Percentiles rank a stretch among this genome's conserved stretches.
phyloP scores from a whole-genome alignment of 2,329 filamentous ascomycete genomes.

The Calycina marina region DNA sequence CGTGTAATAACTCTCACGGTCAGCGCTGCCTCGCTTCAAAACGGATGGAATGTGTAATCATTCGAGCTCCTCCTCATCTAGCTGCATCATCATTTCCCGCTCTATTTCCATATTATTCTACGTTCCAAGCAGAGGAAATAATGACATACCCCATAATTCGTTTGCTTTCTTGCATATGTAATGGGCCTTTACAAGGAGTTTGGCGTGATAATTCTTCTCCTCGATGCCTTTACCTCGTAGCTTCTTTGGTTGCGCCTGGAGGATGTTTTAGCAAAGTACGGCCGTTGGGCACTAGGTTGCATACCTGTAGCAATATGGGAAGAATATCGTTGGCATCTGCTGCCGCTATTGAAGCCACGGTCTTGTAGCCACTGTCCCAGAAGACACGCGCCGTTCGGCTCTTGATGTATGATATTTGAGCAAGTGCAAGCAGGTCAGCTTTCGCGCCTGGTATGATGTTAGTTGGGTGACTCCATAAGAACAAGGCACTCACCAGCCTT shows the following conservation, averaged over 20 bases:
- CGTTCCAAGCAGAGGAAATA: background rate
- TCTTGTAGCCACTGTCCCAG: constrained; percentile 63
- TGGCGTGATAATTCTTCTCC: constrained; percentile 45
- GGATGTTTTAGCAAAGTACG: constrained; percentile 3
- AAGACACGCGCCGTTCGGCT: constrained; percentile 61
- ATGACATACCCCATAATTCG: constrained; percentile 40
- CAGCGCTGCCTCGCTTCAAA: too few relatives aligned
- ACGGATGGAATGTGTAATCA: too few relatives aligned
- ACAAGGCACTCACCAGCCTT: constrained; percentile 33
- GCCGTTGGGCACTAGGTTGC: background rate
- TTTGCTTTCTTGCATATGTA: constrained; percentile 56
- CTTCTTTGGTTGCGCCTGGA: constrained; percentile 54
- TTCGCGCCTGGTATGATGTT: constrained; percentile 36
- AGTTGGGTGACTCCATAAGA: background rate
- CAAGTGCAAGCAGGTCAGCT: constrained; percentile 54
- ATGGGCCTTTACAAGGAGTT: constrained; percentile 50
- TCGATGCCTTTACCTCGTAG: constrained; percentile 39
- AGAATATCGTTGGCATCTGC: constrained; percentile 53
- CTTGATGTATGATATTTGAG: constrained; percentile 62
- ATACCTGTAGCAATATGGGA: constrained; percentile 56
- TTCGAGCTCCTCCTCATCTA: background rate
- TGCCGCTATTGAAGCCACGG: constrained; percentile 51
- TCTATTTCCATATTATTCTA: background rate
- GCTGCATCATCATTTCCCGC: background rate
- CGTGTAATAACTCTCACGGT: too few relatives aligned